Base-by-base conservation (phyloP, 2,329 filamentous ascomycete species). In the Sphaerulina populicola region DNA sequence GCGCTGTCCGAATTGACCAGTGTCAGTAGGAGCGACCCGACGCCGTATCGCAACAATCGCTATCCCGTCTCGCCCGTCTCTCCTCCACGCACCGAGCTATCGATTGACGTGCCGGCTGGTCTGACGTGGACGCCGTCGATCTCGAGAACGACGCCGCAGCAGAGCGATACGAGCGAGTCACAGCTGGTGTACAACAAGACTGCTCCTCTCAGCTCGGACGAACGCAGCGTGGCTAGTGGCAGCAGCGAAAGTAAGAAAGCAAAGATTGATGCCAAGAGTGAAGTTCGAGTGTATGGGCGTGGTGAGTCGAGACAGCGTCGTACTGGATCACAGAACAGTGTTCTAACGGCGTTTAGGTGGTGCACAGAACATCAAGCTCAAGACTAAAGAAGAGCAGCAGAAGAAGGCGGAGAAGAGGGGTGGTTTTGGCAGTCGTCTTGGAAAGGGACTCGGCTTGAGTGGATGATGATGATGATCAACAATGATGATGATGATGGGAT, bases 231-330 rank as follows among this genome's bases (percentile, higher is more conserved):
- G 8, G 58, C 65, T 2, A 64, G 63, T 41, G 57, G 60, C 7
- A 62, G 62, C 12, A 69, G 44, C 29, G 42, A 53, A 6, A 52
- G 52, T 48, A 60, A 68, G 45, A 73, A 71, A 58, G 66, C 69
- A 9, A 77, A 72, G 59, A 72, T 74, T 48, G 71, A 70, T 39
- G 64, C 71, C 9, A 72, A 72, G 48, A 73, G 72, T 49, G 74
- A 78, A 57, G 67, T 76, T 14, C 67, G 77, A 49, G 68, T 78
- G 18, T 77, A 75, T 60, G 77, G 77, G 44, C 69, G 77, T 71
- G 77, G 77, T 79, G 59, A 69, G 74, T 69, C 30, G 6, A n/a
- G 23, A 27, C 23, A 33, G 46, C 11, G 11, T 43, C 23, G 15
- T 36, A 33, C 44, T 43, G 14, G 31, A 23, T 57, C 51, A 51